Conservation (phyloP, 345 rosid genomes). For the Lumnitzera littorea region DNA sequence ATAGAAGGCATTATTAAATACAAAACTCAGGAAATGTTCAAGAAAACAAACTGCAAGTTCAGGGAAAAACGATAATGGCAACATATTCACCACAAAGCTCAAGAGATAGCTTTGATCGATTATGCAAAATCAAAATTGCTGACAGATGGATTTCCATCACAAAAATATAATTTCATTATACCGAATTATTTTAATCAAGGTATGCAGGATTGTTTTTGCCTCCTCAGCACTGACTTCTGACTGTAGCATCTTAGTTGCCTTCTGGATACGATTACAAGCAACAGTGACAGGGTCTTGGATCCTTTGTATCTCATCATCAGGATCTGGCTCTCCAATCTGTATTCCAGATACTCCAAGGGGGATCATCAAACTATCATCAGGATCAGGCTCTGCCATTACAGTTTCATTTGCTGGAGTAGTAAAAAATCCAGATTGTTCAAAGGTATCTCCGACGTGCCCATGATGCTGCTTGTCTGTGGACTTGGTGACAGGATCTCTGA, state of each 20-base stretch:
- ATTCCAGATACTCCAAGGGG: constrained; percentile 24
- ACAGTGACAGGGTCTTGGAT: constrained; percentile 68
- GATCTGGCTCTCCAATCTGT: constrained; percentile 64
- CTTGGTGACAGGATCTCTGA: constrained; percentile 5
- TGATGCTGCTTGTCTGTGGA: constrained; percentile 15
- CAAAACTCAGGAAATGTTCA: too few relatives aligned
- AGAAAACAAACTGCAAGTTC: too few relatives aligned
- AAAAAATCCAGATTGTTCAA: constrained; percentile 19
- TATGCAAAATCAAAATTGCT: too few relatives aligned
- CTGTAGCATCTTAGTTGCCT: constrained; percentile 49
- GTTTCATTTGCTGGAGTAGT: constrained; percentile 17
- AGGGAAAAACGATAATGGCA: too few relatives aligned
- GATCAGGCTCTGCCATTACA: constrained; percentile 24
- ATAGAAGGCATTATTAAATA: too few relatives aligned
- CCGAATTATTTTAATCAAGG: constrained; percentile 73
- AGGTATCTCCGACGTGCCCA: background rate
- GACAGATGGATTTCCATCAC: background rate
- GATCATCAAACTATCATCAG: constrained; percentile 20
- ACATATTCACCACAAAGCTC: background rate
- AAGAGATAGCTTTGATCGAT: too few relatives aligned
- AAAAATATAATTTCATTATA: constrained; percentile 12
- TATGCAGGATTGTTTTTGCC: constrained; percentile 40
- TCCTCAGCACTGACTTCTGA: constrained; percentile 48
- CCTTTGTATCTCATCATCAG: constrained; percentile 59
- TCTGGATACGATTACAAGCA: constrained; percentile 53